These are phyloP conservation scores for Arachnomyces sp. DNA, from an alignment of 2,329 filamentous ascomycete genomes.

Conservation along the genomic window DNA sequence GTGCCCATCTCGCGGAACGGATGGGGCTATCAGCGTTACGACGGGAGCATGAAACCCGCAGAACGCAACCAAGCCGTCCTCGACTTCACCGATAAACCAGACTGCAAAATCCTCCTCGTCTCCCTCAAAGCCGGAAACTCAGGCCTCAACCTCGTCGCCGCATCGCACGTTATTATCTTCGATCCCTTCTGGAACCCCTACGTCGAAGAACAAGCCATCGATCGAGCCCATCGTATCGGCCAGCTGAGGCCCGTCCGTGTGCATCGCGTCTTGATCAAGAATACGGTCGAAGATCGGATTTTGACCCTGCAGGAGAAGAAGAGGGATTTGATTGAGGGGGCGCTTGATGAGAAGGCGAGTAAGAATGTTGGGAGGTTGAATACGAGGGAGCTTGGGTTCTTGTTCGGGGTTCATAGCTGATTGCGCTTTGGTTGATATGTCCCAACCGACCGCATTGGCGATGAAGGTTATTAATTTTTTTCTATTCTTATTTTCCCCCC, in stretches of 20 bases:
- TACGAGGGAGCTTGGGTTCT: slow-evolving; percentile 57
- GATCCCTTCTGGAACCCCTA: slow-evolving; percentile 95
- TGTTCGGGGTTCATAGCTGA: slow-evolving; percentile 52
- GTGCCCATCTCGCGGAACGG: slow-evolving; percentile 56
- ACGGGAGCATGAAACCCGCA: slow-evolving; percentile 62
- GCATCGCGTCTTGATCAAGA: slow-evolving; percentile 66
- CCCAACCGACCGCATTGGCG: too few relatives aligned
- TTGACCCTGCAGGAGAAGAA: slow-evolving; percentile 70
- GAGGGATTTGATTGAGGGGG: slow-evolving; percentile 64
- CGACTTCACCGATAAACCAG: slow-evolving; percentile 55
- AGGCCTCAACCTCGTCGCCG: slow-evolving; percentile 75
- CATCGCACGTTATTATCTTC: slow-evolving; percentile 78
- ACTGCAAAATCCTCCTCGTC: slow-evolving; percentile 63
- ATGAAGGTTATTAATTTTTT: too few relatives aligned
- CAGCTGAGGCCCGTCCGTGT: slow-evolving; percentile 67
- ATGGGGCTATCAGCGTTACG: slow-evolving; percentile 60
- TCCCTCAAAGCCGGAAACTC: slow-evolving; percentile 76
- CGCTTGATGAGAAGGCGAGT: slow-evolving; percentile 66
- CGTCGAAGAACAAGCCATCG: slow-evolving; percentile 85
- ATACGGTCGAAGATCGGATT: slow-evolving; percentile 84
- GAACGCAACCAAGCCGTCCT: slow-evolving; percentile 59
- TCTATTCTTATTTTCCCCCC: slow-evolving; percentile 4
- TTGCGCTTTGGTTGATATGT: too few relatives aligned
- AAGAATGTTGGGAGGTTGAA: slow-evolving; percentile 59
- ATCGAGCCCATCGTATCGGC: slow-evolving; percentile 80